Evolutionary conservation across 768 basidiomycete species (phyloP).

Genomic region (Boletus tylopilopsis): DNA sequence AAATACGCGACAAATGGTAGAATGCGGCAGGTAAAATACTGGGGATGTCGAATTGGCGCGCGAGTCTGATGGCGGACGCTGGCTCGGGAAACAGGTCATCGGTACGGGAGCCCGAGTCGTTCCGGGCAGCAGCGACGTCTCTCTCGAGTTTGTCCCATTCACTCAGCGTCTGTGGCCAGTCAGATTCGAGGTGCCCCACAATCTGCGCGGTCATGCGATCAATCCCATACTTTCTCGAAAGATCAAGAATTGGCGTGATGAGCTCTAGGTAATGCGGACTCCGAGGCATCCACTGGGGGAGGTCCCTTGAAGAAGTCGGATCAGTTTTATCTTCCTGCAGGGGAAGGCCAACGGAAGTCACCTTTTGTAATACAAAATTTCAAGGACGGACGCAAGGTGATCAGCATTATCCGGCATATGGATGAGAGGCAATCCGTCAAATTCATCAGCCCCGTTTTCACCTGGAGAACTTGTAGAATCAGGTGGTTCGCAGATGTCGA

Average conservation of each 20-base stretch:
- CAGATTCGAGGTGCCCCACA: background rate
- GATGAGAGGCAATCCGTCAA: conserved; percentile 8
- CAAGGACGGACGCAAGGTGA: conserved; percentile 9
- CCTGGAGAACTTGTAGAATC: background rate
- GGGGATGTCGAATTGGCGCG: conserved; percentile 37
- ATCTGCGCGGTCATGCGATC: conserved; percentile 5
- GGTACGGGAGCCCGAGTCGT: background rate
- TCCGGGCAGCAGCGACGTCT: background rate
- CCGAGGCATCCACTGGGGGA: conserved; percentile 6
- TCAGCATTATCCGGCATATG: conserved; percentile 1
- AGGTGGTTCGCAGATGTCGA: background rate
- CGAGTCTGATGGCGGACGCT: conserved; percentile 37
- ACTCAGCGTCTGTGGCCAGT: conserved; percentile 11
- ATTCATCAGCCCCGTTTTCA: background rate
- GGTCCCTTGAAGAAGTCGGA: background rate
- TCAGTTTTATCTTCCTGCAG: background rate
- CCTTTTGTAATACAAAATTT: conserved; percentile 12
- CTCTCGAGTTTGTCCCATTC: conserved; percentile 13
- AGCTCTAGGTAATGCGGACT: background rate
- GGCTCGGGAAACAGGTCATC: conserved; percentile 20
- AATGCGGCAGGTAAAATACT: conserved; percentile 46
- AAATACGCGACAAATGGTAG: conserved; percentile 41
- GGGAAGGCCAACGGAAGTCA: background rate
- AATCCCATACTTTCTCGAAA: conserved; percentile 12
- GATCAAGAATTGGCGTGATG: conserved; percentile 6